Percentiles rank a stretch among this genome's conserved stretches.
Evolutionary conservation across 2,329 filamentous ascomycete species (phyloP).

Genomic region (Phaeoacremonium minimum): DNA sequence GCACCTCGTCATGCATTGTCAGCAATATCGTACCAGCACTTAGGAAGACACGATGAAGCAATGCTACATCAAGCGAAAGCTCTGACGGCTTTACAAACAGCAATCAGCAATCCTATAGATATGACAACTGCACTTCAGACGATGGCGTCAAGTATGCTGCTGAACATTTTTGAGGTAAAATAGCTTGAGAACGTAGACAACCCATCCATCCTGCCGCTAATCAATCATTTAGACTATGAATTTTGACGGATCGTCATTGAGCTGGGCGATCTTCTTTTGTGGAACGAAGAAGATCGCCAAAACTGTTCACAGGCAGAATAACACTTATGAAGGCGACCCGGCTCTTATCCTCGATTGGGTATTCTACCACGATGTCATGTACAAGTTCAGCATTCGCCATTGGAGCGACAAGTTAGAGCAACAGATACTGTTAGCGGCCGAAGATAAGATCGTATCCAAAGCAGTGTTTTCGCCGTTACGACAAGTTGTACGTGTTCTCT

Average conservation of each 20-base stretch:
- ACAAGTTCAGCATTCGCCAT: constrained; percentile 15
- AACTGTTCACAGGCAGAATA: constrained; percentile 6
- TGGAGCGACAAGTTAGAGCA: constrained; percentile 7
- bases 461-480: constrained; percentile 10
- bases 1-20: constrained; percentile 12
- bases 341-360: constrained; percentile 14
- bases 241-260: constrained; percentile 3
- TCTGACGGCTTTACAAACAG: constrained; percentile 6
- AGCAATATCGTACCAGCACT: constrained; percentile 10
- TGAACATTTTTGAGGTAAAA: constrained; percentile 11
- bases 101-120: constrained; percentile 3
- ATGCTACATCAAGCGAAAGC: constrained; percentile 7
- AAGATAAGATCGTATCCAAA: constrained; percentile 10
- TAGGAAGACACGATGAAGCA: constrained; percentile 5
- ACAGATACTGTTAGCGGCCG: constrained; percentile 3
- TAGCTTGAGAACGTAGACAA: neutral
- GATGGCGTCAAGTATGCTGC: constrained; percentile 14
- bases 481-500: constrained; percentile 7
- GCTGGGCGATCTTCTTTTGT: constrained; percentile 10
- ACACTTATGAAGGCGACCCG: constrained; percentile 11
- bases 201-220: too few relatives aligned
- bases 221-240: constrained; percentile 2
- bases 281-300: constrained; percentile 12
- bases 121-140: constrained; percentile 8
- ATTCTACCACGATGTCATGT: constrained; percentile 13